Evolutionary conservation across 306 rosid species (phyloP), one percentile per base, ranked within the genome.

Genomic region (Fragaria iinumae): DNA sequence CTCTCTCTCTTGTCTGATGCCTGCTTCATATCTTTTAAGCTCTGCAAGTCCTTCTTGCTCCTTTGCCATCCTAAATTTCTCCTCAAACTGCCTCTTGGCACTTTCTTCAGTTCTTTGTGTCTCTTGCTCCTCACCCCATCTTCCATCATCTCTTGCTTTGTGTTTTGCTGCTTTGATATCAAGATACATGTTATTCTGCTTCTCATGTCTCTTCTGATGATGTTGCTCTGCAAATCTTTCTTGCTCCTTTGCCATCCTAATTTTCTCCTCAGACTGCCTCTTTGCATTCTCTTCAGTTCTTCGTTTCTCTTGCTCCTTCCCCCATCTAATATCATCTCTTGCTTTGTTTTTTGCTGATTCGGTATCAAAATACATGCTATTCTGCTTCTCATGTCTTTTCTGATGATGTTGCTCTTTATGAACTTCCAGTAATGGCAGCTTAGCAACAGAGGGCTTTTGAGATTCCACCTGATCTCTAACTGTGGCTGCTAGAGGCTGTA

Each of bases 1-100:
- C 78, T 91, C 94, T 82, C 86, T 86, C 83, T 91, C 98, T 80
- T 87, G 90, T 86, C 91, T 87, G 77, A 94, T 81, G 76, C 78
- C 83, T 76, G 86, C 94, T 88, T 90, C 97, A 75, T 76, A 91
- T 85, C 79, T 85, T 84, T 45, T 89, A 60, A 91, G 63, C 83
- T 89, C 94, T 0, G 81, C 93, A 56, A 89, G 71, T 77, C 82
- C 84, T 73, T 91, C 93, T 76, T 84, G 96, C 73, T 89, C 93
- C 80, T 88, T 90, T 39, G 76, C 84, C 79, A 83, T 81, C 81
- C 86, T 87, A 79, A 83, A 82, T 85, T 90, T 89, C 56, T 91
- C 93, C 74, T 87, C 88, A 9, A 65, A 83, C 87, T 6, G 60
- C 60, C 87, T 83, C 76, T 90, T 83, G 69, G 82, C 81, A 75